Percentiles rank a stretch among this genome's conserved stretches.
These are phyloP conservation scores for Goffeauzyma gilvescens DNA, from an alignment of 768 basidiomycete genomes.

Conservation along the genomic window DNA sequence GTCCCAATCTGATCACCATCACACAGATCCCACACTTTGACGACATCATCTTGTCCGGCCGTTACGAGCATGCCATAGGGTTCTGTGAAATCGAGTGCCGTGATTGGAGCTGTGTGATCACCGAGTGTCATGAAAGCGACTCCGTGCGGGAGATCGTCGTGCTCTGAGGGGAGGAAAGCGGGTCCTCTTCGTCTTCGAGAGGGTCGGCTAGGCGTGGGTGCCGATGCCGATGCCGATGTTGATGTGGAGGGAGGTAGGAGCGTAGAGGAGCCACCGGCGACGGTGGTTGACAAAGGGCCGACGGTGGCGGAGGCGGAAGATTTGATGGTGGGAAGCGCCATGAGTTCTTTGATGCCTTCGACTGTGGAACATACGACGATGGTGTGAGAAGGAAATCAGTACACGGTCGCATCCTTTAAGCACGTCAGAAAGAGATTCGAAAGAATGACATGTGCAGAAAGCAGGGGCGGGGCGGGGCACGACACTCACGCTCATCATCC, in stretches of 20 bases:
- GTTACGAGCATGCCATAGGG: constrained; percentile 88
- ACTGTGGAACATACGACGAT: constrained; percentile 37
- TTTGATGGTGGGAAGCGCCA: constrained; percentile 33
- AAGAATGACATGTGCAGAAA: too few species aligned
- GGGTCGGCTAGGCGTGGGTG: too few species aligned
- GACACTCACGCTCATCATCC: constrained; percentile 71
- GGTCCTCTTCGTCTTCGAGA: constrained; percentile 68
- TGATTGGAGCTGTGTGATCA: constrained; percentile 61
- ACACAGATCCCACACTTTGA: constrained; percentile 86
- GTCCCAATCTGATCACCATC: constrained; percentile 71
- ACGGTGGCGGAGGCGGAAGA: constrained; percentile 19
- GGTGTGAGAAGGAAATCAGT: neutral
- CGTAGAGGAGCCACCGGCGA: constrained; percentile 10
- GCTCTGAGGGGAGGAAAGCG: constrained; percentile 89
- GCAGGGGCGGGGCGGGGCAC: too few species aligned
- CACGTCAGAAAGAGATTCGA: too few species aligned
- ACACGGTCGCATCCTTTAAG: too few species aligned
- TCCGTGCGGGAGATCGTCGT: constrained; percentile 80
- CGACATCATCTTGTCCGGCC: constrained; percentile 68
- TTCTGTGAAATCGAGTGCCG: constrained; percentile 82
- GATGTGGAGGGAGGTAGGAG: neutral
- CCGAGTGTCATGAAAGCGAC: constrained; percentile 93
- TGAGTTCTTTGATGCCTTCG: constrained; percentile 68
- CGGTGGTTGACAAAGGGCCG: constrained; percentile 37
- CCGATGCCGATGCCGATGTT: too few species aligned